These are phyloP conservation scores for Penicillium robsamsonii DNA, from an alignment of 495 filamentous ascomycete genomes.

Conservation along the genomic window DNA sequence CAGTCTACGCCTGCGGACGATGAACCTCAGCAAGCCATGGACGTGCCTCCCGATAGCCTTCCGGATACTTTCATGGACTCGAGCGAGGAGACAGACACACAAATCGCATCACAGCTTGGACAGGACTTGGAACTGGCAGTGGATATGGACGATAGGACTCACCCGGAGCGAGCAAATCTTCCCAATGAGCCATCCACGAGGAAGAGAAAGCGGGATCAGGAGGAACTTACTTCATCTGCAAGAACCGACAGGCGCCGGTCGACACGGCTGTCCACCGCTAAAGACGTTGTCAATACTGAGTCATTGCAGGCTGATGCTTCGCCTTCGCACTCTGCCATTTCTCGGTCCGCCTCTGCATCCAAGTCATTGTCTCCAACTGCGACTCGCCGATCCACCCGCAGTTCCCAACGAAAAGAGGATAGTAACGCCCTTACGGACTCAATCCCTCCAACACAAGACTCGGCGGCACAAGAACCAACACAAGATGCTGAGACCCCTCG, in stretches of 20 bases:
- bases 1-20: neutral
- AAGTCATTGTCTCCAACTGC: conserved; percentile 19
- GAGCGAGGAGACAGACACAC: conserved; percentile 44
- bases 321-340: conserved; percentile 17
- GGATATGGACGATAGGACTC: conserved; percentile 20
- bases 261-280: conserved; percentile 25
- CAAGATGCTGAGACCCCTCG: conserved; percentile 12
- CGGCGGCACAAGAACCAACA: neutral
- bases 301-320: conserved; percentile 16
- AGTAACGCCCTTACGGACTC: conserved; percentile 2
- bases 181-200: conserved; percentile 18
- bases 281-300: conserved; percentile 11
- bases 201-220: conserved; percentile 42
- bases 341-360: conserved; percentile 7
- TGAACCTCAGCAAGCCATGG: neutral
- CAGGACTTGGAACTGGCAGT: conserved; percentile 42
- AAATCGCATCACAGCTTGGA: conserved; percentile 46
- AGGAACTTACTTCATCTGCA: conserved; percentile 12
- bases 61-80: conserved; percentile 26
- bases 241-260: conserved; percentile 34
- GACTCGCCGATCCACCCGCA: conserved; percentile 26
- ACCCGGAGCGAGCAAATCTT: conserved; percentile 5
- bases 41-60: neutral
- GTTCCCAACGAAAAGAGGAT: conserved; percentile 20
- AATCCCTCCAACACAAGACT: conserved; percentile 11